Evolutionary conservation across 2,329 filamentous ascomycete species (phyloP).

Genomic region (Curvularia lunata): DNA sequence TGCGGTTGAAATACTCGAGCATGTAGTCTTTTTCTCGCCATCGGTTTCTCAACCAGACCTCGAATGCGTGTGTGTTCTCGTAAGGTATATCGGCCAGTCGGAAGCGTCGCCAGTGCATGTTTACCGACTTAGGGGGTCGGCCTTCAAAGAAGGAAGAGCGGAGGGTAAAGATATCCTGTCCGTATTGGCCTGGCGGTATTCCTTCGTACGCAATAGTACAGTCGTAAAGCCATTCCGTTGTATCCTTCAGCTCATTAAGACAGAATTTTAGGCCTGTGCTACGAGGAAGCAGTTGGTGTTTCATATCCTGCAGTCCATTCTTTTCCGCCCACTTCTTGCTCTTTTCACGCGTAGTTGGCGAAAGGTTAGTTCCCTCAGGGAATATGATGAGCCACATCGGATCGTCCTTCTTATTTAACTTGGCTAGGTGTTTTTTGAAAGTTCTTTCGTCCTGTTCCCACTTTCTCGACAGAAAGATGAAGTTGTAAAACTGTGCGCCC

Average conservation of each 20-base stretch:
- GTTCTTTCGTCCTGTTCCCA: constrained; percentile 80
- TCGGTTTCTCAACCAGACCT: constrained; percentile 80
- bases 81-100: constrained; percentile 80
- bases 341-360: constrained; percentile 70
- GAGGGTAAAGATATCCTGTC: constrained; percentile 90
- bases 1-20: constrained; percentile 77
- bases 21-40: constrained; percentile 94
- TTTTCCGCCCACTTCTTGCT: constrained; percentile 80
- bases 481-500: constrained; percentile 85
- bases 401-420: constrained; percentile 71
- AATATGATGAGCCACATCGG: constrained; percentile 93
- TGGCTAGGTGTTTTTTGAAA: constrained; percentile 74
- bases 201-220: constrained; percentile 97
- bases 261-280: constrained; percentile 84
- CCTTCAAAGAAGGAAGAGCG: constrained; percentile 88
- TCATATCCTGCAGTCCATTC: constrained; percentile 71
- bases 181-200: constrained; percentile 73
- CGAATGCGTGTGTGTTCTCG: constrained; percentile 74
- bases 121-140: constrained; percentile 89
- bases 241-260: constrained; percentile 73
- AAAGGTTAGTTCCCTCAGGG: constrained; percentile 85
- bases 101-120: constrained; percentile 95
- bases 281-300: constrained; percentile 77
- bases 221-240: constrained; percentile 85
- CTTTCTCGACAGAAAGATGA: constrained; percentile 90